Conservation (phyloP, 2,329 filamentous ascomycete genomes). For the Alternaria incomplexa region DNA sequence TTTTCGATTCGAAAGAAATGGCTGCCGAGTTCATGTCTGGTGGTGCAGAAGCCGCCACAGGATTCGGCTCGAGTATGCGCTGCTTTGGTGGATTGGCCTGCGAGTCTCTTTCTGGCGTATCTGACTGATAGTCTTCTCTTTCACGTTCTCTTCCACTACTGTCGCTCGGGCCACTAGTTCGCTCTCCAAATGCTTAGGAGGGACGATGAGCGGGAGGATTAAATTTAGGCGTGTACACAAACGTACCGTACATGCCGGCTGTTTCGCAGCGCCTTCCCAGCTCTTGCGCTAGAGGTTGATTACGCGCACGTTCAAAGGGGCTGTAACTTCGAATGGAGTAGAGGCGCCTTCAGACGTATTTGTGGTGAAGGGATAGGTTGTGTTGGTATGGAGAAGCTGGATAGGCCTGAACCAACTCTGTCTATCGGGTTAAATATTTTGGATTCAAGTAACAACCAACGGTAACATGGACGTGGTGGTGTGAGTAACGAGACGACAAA, state of each 20-base stretch:
- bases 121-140: background rate
- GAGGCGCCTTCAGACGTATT: background rate
- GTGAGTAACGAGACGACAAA: background rate
- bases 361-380: background rate
- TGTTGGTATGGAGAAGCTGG: background rate
- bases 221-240: background rate
- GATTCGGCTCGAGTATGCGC: background rate
- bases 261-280: background rate
- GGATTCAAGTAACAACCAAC: too few relatives aligned
- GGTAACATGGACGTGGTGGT: background rate
- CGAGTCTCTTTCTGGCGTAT: background rate
- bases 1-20: conserved; percentile 20
- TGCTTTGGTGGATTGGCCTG: background rate
- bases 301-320: background rate
- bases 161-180: background rate
- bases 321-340: background rate
- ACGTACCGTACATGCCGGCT: background rate
- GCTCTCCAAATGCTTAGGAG: background rate
- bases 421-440: background rate
- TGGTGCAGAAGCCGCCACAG: background rate
- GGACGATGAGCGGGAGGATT: background rate
- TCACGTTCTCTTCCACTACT: background rate
- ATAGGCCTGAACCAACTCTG: background rate
- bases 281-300: background rate
- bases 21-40: conserved; percentile 1